These are phyloP conservation scores for Uronychia binucleata DNA, from an alignment of 73 alveolate species.

Conservation along the genomic window DNA sequence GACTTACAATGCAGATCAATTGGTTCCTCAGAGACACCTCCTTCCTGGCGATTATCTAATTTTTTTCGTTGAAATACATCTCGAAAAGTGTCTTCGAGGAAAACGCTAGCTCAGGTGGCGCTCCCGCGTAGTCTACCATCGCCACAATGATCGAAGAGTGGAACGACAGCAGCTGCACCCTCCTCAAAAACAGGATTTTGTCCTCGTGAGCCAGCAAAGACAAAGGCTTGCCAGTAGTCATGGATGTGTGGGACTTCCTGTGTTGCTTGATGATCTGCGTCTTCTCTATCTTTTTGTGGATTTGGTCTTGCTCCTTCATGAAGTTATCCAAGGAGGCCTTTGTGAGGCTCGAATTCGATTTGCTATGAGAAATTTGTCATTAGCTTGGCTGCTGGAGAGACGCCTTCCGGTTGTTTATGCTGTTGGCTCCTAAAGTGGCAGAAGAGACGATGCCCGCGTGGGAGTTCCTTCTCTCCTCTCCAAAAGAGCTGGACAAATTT, in stretches of 20 bases:
- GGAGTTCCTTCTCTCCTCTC: background rate
- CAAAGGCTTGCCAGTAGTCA: background rate
- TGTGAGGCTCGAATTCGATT: background rate
- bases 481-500: background rate
- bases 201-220: background rate
- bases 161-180: background rate
- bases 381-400: background rate
- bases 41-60: background rate
- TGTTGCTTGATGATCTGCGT: background rate
- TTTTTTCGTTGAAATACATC: background rate
- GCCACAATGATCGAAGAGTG: background rate
- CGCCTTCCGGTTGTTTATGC: background rate
- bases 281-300: background rate
- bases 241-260: background rate
- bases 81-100: background rate
- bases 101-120: background rate
- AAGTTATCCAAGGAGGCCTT: background rate
- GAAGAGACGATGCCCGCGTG: background rate
- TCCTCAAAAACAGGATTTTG: background rate
- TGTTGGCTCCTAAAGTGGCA: too few species aligned
- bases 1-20: background rate
- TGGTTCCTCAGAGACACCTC: background rate
- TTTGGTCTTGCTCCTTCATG: background rate
- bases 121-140: background rate
- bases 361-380: background rate